A percentile compares a stretch with the other conserved stretches of the same genome.
Conservation (phyloP, 202 grass and related monocot species). For the Carex sylvatica region DNA sequence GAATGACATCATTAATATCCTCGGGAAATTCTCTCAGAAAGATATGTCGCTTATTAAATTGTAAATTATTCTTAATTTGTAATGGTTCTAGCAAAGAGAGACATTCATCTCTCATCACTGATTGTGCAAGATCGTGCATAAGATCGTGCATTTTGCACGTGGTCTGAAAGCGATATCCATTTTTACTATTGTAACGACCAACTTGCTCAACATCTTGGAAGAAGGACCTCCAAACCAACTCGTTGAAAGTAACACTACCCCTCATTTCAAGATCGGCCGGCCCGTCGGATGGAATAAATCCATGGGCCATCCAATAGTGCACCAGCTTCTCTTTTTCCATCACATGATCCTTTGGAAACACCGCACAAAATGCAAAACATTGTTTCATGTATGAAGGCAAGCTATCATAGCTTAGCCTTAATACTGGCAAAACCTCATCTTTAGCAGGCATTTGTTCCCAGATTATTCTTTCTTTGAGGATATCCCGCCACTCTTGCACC, state of each 20-base stretch:
- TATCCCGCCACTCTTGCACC: slow-evolving; percentile 16
- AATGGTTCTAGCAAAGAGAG: too few species aligned
- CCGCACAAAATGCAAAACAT: slow-evolving; percentile 38
- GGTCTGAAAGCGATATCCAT: not conserved
- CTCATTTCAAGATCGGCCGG: not conserved
- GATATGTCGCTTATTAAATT: too few species aligned
- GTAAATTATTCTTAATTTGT: too few species aligned
- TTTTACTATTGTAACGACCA: accelerated
- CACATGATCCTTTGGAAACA: slow-evolving; percentile 35
- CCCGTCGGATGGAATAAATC: slow-evolving; percentile 3
- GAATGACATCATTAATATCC: too few species aligned
- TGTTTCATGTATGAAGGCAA: slow-evolving; percentile 30
- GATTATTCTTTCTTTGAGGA: slow-evolving; percentile 18
- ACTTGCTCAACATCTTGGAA: slow-evolving; percentile 16
- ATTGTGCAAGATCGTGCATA: slow-evolving; percentile 38
- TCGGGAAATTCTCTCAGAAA: too few species aligned
- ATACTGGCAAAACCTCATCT: slow-evolving; percentile 3
- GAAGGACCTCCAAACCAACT: slow-evolving; percentile 40
- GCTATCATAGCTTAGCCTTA: slow-evolving; percentile 35
- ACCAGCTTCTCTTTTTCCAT: slow-evolving; percentile 36
- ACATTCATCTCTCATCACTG: not conserved
- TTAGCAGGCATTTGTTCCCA: not conserved
- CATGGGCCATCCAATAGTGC: slow-evolving; percentile 37
- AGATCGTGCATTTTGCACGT: slow-evolving; percentile 35
- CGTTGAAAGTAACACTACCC: not conserved